Percentiles rank a stretch among this genome's conserved stretches.
Evolutionary conservation across 1,284 basidiomycete species (phyloP).

Genomic region (Ustilago xerochloae): DNA sequence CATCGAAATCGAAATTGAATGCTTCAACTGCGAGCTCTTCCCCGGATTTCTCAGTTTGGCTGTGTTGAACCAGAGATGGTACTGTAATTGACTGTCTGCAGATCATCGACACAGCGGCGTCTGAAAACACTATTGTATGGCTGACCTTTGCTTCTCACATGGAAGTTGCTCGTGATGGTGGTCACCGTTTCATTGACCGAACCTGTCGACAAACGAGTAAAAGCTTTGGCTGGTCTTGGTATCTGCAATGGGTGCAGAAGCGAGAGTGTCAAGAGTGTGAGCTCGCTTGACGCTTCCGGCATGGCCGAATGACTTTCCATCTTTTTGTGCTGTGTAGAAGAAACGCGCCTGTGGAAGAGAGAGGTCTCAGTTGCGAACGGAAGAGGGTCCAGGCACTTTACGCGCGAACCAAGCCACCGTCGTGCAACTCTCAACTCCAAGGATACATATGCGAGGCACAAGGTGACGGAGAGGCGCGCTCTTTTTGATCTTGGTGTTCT

Average conservation of each 20-base stretch:
- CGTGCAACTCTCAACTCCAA: background rate
- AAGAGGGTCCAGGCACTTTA: background rate
- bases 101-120: background rate
- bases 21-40: background rate
- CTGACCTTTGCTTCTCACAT: background rate
- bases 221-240: background rate
- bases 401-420: background rate
- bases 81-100: too few species aligned
- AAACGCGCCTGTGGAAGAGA: background rate
- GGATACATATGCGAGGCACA: too few species aligned
- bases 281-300: background rate
- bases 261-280: background rate
- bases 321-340: too few species aligned
- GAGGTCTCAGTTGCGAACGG: background rate
- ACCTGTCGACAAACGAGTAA: too few species aligned
- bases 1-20: background rate
- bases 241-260: background rate
- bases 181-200: too few species aligned
- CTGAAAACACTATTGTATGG: too few species aligned
- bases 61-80: too few species aligned
- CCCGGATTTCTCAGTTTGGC: background rate
- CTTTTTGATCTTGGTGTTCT: too few species aligned
- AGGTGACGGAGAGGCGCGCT: too few species aligned
- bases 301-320: background rate
- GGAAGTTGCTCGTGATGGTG: too few species aligned